Evolutionary conservation across 2,329 filamentous ascomycete genomes (phyloP), one percentile per base, ranked within the genome.

Genomic region (Exophiala aquamarina): DNA sequence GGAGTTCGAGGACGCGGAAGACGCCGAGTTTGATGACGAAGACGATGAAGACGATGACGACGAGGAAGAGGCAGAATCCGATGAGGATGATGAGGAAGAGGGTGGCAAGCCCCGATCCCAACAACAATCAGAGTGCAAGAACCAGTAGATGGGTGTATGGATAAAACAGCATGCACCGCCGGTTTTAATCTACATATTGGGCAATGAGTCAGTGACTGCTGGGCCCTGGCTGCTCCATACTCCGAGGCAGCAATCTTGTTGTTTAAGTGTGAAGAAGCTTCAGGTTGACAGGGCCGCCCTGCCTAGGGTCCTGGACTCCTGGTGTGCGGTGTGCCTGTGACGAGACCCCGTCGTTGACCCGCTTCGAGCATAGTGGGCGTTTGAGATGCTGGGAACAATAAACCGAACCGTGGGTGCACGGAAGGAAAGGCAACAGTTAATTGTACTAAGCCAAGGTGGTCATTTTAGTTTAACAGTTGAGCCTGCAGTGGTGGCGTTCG

Each of bases 81-180:
- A 91, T 48, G 87, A 91, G 55, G 87, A 88, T 66, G 84, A 68
- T 64, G 52, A 67, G 34, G 57, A 78, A 52, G 75, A 75, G 35
- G 76, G 78, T 39, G 76, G 57, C n/a, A 57, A 59, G 39, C 57
- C 57, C 29, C 49, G 55, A 20, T 89, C 90, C 49, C 94, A 94
- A 79, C 89, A 93, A 74, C 89, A 95, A 73, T 88, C 90, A 59
- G 90, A 95, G 76, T 95, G 90, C 83, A 95, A 95, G 80, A 59
- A 58, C 41, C 57, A 59, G 55, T 59, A 57, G 35, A 41, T 18
- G 19, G 14, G 23, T 26, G 23, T 26, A 26, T 26, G 6, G 23
- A 26, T n/a, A n/a, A n/a, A n/a, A n/a, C 21, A 23, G 29, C 20
- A 23, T 10, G 23, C 49, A 33, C 15, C n/a, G 38, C 15, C 18